These are phyloP conservation scores for Leccinum truebloodii DNA, from an alignment of 768 basidiomycete species.

Conservation along the genomic window DNA sequence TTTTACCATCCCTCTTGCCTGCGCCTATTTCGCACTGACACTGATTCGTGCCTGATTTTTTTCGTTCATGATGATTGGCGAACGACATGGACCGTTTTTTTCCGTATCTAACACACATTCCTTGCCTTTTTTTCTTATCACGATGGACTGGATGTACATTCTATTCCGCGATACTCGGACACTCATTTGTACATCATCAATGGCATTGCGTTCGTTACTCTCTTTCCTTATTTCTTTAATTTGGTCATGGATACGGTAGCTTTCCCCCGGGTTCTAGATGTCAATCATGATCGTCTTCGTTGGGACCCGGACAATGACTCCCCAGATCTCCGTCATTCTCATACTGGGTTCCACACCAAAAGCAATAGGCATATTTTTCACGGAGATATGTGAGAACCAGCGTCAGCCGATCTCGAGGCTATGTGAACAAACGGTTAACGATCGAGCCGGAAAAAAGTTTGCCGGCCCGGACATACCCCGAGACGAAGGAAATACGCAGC, in stretches of 20 bases:
- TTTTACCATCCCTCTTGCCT: slow-evolving; percentile 62
- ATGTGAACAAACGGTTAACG: slow-evolving; percentile 17
- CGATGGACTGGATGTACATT: slow-evolving; percentile 23
- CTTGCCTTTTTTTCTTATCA: slow-evolving; percentile 9
- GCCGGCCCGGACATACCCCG: slow-evolving; percentile 43
- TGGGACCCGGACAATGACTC: slow-evolving; percentile 67
- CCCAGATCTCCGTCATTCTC: slow-evolving; percentile 58
- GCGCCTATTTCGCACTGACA: slow-evolving; percentile 26
- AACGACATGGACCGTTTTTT: not conserved
- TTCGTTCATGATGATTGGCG: not conserved
- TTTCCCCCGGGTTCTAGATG: not conserved
- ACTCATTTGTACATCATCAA: slow-evolving; percentile 33
- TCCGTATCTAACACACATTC: slow-evolving; percentile 14
- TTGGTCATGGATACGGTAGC: not conserved
- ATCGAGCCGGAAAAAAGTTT: slow-evolving; percentile 7
- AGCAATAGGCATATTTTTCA: slow-evolving; percentile 72
- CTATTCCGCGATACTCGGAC: slow-evolving; percentile 25
- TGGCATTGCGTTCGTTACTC: slow-evolving; percentile 21
- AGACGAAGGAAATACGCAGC: slow-evolving; percentile 65
- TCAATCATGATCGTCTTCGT: slow-evolving; percentile 82
- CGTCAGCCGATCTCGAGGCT: slow-evolving; percentile 73
- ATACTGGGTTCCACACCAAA: slow-evolving; percentile 87
- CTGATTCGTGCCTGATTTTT: not conserved
- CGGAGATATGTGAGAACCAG: slow-evolving; percentile 76
- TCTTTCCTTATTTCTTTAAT: not conserved